Base-by-base conservation (phyloP, 768 basidiomycete genomes). In the Boletellus ananiceps region DNA sequence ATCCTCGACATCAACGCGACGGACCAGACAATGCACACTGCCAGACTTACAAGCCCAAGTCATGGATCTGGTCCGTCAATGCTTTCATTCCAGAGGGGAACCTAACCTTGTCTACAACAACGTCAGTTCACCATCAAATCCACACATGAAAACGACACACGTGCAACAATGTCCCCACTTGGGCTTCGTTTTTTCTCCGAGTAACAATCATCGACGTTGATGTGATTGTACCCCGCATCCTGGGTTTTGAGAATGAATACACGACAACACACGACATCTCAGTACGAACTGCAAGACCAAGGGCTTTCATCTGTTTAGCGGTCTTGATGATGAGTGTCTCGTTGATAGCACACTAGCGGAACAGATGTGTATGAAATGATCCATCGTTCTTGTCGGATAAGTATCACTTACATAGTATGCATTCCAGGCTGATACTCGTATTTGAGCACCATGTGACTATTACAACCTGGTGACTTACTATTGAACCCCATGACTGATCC, bases 181-280 rank as follows among this genome's bases (percentile, higher is more conserved):
- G 69, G 55, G 49, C 64, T 80, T 33, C 83, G 72, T 40, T 78
- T 58, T 56, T 77, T 83, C 63, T 80, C 76, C 2, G 82, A 76
- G 54, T 81, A 85, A 54, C 83, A 85, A 50, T 84, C 83, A 48
- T 85, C 83, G 23, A 85, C 60, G 47, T 82, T 83, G 49, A 84
- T 66, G 54, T 79, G 72, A 46, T 72, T 67, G 57, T 84, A 85
- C 2, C 83, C 83, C 31, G 70, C 72, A 46, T 79, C 78, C 80
- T 83, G 44, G 41, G 32, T 25, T 34, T 34, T 16, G n/a, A 19
- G 29, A 13, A 39, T 38, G 48, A 49, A 39, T n/a, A 19, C 15
- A 35, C 9, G 29, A 27, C 5, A 14, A 25, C 21, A 35, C 29
- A 11, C 14, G 29, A 32, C 40, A 8, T n/a, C n/a, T 14, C n/a